Percentiles rank a stretch among this genome's conserved stretches.
phyloP scores from a whole-genome alignment of 345 rosid genomes.

The Rhizophora mangle region DNA sequence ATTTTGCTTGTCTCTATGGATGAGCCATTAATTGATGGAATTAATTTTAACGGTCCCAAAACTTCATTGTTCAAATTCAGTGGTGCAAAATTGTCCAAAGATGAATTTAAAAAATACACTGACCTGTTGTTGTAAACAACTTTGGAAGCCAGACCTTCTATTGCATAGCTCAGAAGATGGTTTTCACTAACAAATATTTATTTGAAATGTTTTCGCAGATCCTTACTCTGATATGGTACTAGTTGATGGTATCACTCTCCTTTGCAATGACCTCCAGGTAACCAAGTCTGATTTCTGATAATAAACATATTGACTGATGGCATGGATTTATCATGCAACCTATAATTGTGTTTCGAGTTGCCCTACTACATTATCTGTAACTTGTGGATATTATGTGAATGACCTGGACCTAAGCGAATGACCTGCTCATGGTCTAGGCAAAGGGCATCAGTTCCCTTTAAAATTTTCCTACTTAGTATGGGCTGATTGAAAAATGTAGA shows the following conservation, averaged over 20 bases:
- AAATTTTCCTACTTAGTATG: too few species aligned
- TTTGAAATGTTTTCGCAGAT: conserved; percentile 41
- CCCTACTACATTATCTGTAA: neutral
- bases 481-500: too few species aligned
- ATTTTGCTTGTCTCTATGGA: neutral
- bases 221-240: conserved; percentile 61
- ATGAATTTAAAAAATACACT: too few species aligned
- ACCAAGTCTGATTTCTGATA: conserved; percentile 1
- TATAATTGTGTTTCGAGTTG: neutral
- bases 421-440: neutral
- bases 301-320: neutral
- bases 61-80: too few species aligned
- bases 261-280: conserved; percentile 82
- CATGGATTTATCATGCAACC: neutral
- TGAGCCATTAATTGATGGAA: neutral
- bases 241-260: conserved; percentile 67
- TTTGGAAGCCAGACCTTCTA: neutral
- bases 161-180: neutral
- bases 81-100: too few species aligned
- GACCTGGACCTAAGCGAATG: neutral
- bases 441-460: neutral
- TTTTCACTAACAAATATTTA: conserved; percentile 11
- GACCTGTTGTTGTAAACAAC: neutral
- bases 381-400: neutral
- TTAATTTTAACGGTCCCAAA: too few species aligned